Conservation (phyloP, 2,329 filamentous ascomycete genomes). For the Colletotrichum brevisporum region DNA sequence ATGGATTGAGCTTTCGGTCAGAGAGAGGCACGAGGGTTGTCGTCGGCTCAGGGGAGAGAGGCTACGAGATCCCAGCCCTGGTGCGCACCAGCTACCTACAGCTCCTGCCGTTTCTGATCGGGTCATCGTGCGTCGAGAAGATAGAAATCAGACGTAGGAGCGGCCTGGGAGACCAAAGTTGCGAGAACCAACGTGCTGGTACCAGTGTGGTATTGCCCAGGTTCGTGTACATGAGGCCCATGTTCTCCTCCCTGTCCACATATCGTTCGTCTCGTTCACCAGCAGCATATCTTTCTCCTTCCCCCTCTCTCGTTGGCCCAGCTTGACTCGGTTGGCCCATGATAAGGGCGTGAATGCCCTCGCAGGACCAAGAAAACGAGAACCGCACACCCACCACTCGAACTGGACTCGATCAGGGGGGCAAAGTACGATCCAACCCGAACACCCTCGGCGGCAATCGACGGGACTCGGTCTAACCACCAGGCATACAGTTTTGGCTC, state of each 20-base stretch:
- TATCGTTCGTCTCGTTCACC: neutral
- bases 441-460: neutral
- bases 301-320: neutral
- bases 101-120: neutral
- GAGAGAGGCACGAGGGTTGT: neutral
- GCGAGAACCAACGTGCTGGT: neutral
- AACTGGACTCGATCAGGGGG: neutral
- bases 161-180: neutral
- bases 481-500: neutral
- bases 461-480: neutral
- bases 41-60: neutral
- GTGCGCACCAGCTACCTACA: neutral
- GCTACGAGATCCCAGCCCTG: neutral
- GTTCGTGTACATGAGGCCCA: neutral
- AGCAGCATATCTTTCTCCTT: too few relatives aligned
- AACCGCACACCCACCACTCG: neutral
- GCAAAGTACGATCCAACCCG: neutral
- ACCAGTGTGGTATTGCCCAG: conserved; percentile 14
- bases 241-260: neutral
- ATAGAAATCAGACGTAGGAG: neutral
- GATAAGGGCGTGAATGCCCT: conserved; percentile 2
- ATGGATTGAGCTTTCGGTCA: neutral
- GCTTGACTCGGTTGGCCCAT: neutral
- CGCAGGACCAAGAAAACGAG: neutral
- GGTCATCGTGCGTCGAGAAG: neutral